These are phyloP conservation scores for Trichosporon faecale DNA, from an alignment of 1,284 basidiomycete genomes.

Conservation along the genomic window DNA sequence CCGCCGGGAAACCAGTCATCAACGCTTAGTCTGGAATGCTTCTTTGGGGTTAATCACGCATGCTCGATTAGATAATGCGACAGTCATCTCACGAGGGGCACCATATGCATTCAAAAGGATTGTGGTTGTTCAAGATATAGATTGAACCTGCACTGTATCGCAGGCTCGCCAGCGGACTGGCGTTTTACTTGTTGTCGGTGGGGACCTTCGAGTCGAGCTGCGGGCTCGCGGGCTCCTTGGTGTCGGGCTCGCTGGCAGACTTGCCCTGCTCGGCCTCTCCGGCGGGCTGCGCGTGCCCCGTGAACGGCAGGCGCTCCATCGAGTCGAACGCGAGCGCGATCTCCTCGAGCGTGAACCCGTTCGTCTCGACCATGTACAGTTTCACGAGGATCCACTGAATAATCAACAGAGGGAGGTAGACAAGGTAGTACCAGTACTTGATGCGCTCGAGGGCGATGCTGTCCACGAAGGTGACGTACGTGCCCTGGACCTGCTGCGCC, in stretches of 20 bases:
- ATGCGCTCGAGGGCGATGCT: slow-evolving; percentile 49
- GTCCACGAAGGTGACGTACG: slow-evolving; percentile 42
- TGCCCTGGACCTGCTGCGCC: slow-evolving; percentile 35
- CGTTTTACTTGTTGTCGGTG: background rate
- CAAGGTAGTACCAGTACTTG: slow-evolving; percentile 45
- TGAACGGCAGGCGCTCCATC: slow-evolving; percentile 14
- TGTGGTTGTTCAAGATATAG: too few species aligned
- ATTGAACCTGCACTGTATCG: background rate
- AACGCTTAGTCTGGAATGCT: background rate
- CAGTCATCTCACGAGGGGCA: background rate
- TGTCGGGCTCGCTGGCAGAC: background rate
- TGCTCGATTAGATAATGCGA: background rate
- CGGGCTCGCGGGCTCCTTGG: background rate
- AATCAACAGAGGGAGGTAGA: slow-evolving; percentile 39
- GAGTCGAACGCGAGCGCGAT: slow-evolving; percentile 44
- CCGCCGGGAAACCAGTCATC: background rate
- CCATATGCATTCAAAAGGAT: background rate
- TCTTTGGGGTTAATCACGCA: background rate
- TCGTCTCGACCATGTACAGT: slow-evolving; percentile 49
- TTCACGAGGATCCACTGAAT: slow-evolving; percentile 37
- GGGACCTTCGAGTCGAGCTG: background rate
- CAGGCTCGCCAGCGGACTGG: background rate
- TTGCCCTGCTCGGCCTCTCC: slow-evolving; percentile 2
- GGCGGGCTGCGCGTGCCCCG: background rate
- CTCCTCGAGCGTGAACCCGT: slow-evolving; percentile 51